These are phyloP conservation scores for Penicillium coprophilum DNA, from an alignment of 495 filamentous ascomycete species.

Conservation along the genomic window DNA sequence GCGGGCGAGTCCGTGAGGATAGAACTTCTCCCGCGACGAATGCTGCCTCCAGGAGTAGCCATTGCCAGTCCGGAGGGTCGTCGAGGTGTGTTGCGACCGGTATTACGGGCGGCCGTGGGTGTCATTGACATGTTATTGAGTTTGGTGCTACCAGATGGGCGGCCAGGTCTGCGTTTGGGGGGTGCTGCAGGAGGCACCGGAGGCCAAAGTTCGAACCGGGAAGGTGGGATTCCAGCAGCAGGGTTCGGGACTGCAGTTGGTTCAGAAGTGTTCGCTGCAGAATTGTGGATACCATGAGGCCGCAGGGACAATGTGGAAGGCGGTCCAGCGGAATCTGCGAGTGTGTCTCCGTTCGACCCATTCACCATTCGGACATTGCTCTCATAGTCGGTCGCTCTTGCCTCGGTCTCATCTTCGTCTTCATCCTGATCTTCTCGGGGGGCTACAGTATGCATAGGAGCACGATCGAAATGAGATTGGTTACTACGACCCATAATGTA, in stretches of 20 bases:
- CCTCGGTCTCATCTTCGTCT: constrained; percentile 56
- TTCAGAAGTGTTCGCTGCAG: constrained; percentile 10
- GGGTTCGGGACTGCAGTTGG: constrained; percentile 24
- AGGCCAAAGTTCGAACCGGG: constrained; percentile 82
- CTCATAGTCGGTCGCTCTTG: constrained; percentile 33
- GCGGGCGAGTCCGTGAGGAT: constrained; percentile 34
- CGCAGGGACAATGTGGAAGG: constrained; percentile 38
- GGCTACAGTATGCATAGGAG: constrained; percentile 82
- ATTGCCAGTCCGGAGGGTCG: constrained; percentile 32
- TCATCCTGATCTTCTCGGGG: constrained; percentile 70
- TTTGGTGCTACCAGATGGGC: constrained; percentile 41
- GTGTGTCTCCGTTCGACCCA: constrained; percentile 19
- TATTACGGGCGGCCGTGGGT: constrained; percentile 33
- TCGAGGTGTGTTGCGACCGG: constrained; percentile 42
- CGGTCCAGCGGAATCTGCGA: constrained; percentile 37
- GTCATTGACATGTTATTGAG: constrained; percentile 25
- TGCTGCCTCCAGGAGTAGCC: constrained; percentile 29
- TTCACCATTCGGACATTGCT: constrained; percentile 28
- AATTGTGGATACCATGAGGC: constrained; percentile 34
- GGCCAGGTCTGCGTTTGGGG: constrained; percentile 45
- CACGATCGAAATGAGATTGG: constrained; percentile 79
- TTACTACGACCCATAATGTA: constrained; percentile 92
- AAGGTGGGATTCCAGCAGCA: constrained; percentile 63
- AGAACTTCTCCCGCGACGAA: constrained; percentile 44
- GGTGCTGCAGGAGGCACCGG: constrained; percentile 60